Conservation (phyloP, 441 rosid species). For the Kokia cookei region DNA sequence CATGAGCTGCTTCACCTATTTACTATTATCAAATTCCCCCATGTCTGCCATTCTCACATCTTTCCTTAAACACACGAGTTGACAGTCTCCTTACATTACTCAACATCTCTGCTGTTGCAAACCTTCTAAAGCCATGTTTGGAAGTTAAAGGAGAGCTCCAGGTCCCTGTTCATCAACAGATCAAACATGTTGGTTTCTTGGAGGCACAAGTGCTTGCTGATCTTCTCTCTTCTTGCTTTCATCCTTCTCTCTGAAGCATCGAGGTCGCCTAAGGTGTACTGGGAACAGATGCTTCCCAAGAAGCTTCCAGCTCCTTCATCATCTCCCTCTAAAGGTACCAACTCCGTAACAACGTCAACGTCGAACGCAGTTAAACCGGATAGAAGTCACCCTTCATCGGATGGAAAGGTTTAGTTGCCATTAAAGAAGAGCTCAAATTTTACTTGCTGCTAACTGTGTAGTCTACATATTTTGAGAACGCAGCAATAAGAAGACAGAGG, state of each 20-base stretch:
- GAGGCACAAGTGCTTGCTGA: conserved; percentile 32
- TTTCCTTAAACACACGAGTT: conserved; percentile 70
- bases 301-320: conserved; percentile 73
- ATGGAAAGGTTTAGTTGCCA: conserved; percentile 47
- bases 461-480: conserved; percentile 1
- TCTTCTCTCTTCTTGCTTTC: conserved; percentile 38
- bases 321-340: conserved; percentile 87
- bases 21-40: conserved; percentile 35
- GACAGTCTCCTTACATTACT: conserved; percentile 53
- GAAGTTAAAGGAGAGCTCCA: conserved; percentile 10
- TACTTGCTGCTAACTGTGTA: conserved; percentile 15
- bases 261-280: conserved; percentile 53
- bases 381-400: conserved; percentile 33
- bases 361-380: conserved; percentile 27
- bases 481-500: neutral
- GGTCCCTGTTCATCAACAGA: neutral
- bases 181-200: conserved; percentile 35
- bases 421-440: neutral
- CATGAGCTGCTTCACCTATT: conserved; percentile 25
- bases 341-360: conserved; percentile 43
- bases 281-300: conserved; percentile 91
- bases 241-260: conserved; percentile 45
- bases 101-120: conserved; percentile 53
- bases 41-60: conserved; percentile 79
- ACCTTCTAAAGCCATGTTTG: conserved; percentile 30